Evolutionary conservation across 352 stramenopile genomes (phyloP).

Genomic region (Phytophthora pinifolia): DNA sequence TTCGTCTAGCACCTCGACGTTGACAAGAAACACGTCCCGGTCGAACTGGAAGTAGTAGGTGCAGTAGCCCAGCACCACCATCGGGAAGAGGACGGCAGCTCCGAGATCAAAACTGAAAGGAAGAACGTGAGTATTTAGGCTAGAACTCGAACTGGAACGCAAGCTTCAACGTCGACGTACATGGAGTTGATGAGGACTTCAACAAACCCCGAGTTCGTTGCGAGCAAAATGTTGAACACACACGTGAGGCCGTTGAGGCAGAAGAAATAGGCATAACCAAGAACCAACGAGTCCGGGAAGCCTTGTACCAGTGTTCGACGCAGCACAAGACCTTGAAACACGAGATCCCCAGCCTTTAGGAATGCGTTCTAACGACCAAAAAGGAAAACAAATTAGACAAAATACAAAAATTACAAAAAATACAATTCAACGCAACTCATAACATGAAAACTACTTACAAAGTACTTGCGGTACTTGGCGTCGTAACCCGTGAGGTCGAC

Average conservation of each 20-base stretch:
- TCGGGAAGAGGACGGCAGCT: constrained; percentile 29
- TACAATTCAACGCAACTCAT: background rate
- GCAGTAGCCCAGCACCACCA: constrained; percentile 24
- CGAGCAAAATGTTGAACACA: constrained; percentile 18
- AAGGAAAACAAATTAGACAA: no score
- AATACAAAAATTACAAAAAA: no score
- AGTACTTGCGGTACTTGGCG: constrained; percentile 20
- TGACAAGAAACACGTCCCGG: constrained; percentile 18
- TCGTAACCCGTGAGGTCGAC: constrained; percentile 15
- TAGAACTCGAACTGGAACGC: no score
- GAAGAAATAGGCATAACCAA: constrained; percentile 26
- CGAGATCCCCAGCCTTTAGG: constrained; percentile 30
- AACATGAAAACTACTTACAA: constrained; percentile 7
- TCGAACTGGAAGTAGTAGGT: constrained; percentile 32
- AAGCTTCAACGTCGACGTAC: constrained; percentile 6
- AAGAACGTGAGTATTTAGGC: background rate
- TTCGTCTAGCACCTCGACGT: constrained; percentile 15
- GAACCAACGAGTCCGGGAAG: constrained; percentile 19
- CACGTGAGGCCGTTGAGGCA: constrained; percentile 26
- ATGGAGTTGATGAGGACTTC: constrained; percentile 36
- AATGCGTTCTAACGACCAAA: constrained; percentile 24
- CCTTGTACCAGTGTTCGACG: constrained; percentile 22
- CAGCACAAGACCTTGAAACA: constrained; percentile 26
- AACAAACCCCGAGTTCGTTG: constrained; percentile 24
- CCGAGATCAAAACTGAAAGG: constrained; percentile 33